Base-by-base conservation (phyloP, 129 eudicot genomes). In the Calendula officinalis region DNA sequence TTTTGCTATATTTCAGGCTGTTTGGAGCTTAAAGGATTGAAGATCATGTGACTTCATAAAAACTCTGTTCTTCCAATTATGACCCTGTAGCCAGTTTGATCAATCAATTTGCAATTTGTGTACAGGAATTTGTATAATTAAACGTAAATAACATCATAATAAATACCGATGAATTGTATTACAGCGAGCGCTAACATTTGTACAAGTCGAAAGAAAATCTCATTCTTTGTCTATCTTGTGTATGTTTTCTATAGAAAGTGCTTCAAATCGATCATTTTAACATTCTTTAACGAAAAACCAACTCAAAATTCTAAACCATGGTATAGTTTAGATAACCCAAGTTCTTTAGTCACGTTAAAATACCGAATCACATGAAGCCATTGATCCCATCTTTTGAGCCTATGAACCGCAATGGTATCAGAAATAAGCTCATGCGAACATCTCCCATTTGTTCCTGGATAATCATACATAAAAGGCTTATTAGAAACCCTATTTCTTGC, bases 401-500 rank as follows among this genome's bases (percentile, higher is more conserved):
- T 36, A 51, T 88, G 96, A 84, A 88, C 86, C 0, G 96, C 92
- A 33, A 84, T 56, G 0, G 92, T 88, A 3, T 84, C 78, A 0
- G 83, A 84, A 67, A 84, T 72, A 17, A 84, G 86, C 44, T 88
- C 89, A 15, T 88, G 95, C 0, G 96, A 84, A 70, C 91, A 88
- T 56, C 96, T 79, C 32, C 89, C 89, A 62, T 84, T 84, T 17
- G 79, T 82, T 52, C 89, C 84, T 15, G 96, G 96, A 78, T 84
- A 88, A 60, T 88, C 91, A 64, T 82, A 84, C 96, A 88, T 88
- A 9, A 81, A 82, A 27, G 89, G 91, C 76, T 88, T 88, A 55
- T 72, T 72, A 8, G 91, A 81, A 75, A 74, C 80, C 89, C 96
- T 67, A 67, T 88, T 84, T 47, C 62, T 75, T 4, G 81, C 96